Evolutionary conservation across 176 grass and related monocot species (phyloP).

Genomic region (Luzula sylvatica): DNA sequence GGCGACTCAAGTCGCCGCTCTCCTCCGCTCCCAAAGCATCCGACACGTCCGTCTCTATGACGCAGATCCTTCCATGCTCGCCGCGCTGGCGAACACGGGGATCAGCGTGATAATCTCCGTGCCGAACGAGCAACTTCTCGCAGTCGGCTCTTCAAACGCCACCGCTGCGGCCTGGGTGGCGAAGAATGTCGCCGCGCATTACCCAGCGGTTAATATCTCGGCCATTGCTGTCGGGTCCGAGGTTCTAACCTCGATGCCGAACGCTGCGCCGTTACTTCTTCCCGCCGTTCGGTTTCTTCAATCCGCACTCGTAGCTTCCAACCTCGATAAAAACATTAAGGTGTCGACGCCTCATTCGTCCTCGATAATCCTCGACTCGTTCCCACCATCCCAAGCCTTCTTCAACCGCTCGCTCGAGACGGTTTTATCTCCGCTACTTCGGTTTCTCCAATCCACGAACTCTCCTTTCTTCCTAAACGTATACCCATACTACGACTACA

Average conservation of each 20-base stretch:
- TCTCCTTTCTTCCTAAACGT: slow-evolving; percentile 87
- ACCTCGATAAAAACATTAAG: slow-evolving; percentile 72
- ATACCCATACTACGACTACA: slow-evolving; percentile 98
- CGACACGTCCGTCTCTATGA: slow-evolving; percentile 71
- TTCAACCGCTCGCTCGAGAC: slow-evolving; percentile 86
- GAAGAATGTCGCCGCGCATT: slow-evolving; percentile 65
- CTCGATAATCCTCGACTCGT: slow-evolving; percentile 94
- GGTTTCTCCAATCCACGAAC: slow-evolving; percentile 70
- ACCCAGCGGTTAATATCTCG: slow-evolving; percentile 76
- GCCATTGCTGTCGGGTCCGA: slow-evolving; percentile 82
- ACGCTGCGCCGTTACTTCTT: slow-evolving; percentile 53
- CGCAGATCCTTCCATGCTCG: slow-evolving; percentile 60
- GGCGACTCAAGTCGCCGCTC: slow-evolving; percentile 64
- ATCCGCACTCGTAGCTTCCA: slow-evolving; percentile 79
- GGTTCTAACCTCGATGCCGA: slow-evolving; percentile 71
- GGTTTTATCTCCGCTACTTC: slow-evolving; percentile 54
- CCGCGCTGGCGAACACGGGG: slow-evolving; percentile 63
- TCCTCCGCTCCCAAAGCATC: slow-evolving; percentile 78
- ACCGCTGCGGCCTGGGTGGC: slow-evolving; percentile 84
- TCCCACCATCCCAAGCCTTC: slow-evolving; percentile 94
- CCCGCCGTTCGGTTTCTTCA: slow-evolving; percentile 79
- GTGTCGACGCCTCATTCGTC: slow-evolving; percentile 79
- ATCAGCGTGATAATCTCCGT: slow-evolving; percentile 83
- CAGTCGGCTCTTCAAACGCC: slow-evolving; percentile 76
- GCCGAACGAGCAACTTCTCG: slow-evolving; percentile 93